Evolutionary conservation across 352 stramenopile species (phyloP).

Genomic region (Phytopythium sindhum): DNA sequence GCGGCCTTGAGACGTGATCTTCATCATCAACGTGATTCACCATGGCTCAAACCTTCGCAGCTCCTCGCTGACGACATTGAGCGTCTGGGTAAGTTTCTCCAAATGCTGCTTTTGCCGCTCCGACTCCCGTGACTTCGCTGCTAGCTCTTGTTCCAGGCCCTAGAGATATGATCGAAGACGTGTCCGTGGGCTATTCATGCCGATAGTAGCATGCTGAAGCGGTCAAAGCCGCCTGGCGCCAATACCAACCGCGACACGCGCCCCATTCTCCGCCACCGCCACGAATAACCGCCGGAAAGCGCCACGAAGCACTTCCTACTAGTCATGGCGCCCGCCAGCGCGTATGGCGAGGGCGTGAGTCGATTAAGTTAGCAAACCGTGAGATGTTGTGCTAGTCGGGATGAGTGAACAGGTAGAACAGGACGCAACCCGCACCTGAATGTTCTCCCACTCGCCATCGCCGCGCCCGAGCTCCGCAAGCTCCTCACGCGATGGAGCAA

Average conservation of each 20-base stretch:
- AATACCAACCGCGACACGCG: slow-evolving; percentile 17
- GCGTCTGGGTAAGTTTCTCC: slow-evolving; percentile 32
- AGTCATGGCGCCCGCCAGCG: neutral
- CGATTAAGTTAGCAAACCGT: neutral
- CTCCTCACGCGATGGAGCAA: slow-evolving; percentile 13
- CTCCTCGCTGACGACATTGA: slow-evolving; percentile 49
- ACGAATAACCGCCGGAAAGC: slow-evolving; percentile 38
- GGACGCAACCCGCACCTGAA: slow-evolving; percentile 36
- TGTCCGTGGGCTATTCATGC: neutral
- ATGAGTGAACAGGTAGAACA: neutral
- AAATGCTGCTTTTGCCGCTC: slow-evolving; percentile 33
- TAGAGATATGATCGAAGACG: slow-evolving; percentile 7
- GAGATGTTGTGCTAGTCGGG: neutral
- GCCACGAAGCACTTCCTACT: slow-evolving; percentile 45
- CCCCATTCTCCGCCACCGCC: slow-evolving; percentile 15
- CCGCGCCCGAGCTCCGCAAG: slow-evolving; percentile 36
- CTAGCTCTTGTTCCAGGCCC: slow-evolving; percentile 18
- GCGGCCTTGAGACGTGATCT: neutral
- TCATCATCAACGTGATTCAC: neutral
- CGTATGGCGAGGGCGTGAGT: neutral
- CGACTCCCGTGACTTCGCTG: slow-evolving; percentile 11
- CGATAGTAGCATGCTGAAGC: neutral
- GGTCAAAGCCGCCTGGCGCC: neutral
- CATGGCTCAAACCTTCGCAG: slow-evolving; percentile 22
- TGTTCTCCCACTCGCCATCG: slow-evolving; percentile 64